Base-by-base conservation (phyloP, 768 basidiomycete species). In the Amanita brunnescens region DNA sequence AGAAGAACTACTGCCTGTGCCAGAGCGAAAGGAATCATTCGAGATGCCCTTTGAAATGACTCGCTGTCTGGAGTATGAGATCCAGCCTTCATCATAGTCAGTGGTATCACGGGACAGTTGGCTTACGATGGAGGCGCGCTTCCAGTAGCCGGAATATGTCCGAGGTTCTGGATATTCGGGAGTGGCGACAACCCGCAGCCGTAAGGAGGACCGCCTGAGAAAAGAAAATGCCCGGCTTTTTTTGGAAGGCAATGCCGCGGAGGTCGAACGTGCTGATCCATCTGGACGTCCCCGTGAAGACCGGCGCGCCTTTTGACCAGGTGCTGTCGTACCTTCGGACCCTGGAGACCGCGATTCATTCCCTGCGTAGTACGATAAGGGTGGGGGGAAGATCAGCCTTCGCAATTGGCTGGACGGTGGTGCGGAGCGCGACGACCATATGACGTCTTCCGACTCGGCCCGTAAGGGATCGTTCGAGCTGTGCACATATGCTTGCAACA, bases 301-400 rank as follows among this genome's bases (percentile, higher is more conserved):
- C 12, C 16, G 35, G 21, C 37, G 32, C 46, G 23, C 46, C 5
- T 29, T 39, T 49, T 48, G 33, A 51, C 53, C 56, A 55, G 54
- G 57, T 59, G 47, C 57, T 59, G 45, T 55, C 47, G 47, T 58
- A 59, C 52, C 57, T 53, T 54, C 47, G 43, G 21, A 47, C 47
- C 26, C 40, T 24, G 12, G 21, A 1, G 23, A 12, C n/a, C 5
- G 29, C 13, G 40, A 39, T 20, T 7, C 14, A 24, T 40, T 23
- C 69, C 60, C 57, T 59, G 71, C 48, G 80, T 65, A 1, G 74
- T 69, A 5, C 12, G 82, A 82, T 4, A 91, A 70, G 0, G 88
- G 88, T 5, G 85, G 78, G 20, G 88, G 88, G 63, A 90, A 89
- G 7, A 75, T 78, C 51, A 91, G 74, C 55, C 87, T 80, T 41